Evolutionary conservation across 106 monocot species (phyloP).

Genomic region (Dendrobium huoshanense): DNA sequence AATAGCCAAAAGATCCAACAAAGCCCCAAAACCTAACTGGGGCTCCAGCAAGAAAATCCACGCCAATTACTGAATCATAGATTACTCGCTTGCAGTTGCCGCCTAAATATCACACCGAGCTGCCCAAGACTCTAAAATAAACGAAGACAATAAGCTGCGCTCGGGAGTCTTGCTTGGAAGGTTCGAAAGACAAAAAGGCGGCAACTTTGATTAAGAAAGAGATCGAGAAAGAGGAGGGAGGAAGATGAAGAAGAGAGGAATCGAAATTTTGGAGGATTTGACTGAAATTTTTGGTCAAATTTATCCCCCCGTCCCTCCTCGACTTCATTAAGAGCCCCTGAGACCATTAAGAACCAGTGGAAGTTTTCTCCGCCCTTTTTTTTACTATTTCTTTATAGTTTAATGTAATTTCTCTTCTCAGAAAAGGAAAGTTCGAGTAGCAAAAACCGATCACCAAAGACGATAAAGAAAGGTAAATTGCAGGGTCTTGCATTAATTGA

Average conservation of each 20-base stretch:
- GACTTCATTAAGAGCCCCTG: background rate
- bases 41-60: background rate
- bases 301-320: slow-evolving; percentile 1
- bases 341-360: background rate
- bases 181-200: background rate
- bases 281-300: background rate
- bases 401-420: no score
- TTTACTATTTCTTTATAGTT: background rate
- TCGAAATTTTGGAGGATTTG: background rate
- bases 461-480: no score
- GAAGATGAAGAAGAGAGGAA: background rate
- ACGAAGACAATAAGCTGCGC: background rate
- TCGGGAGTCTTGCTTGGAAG: background rate
- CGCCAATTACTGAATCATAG: background rate
- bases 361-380: background rate
- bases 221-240: background rate
- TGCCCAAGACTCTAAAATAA: background rate
- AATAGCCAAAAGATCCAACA: background rate
- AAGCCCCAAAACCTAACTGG: background rate
- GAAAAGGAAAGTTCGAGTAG: no score
- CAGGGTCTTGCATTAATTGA: no score
- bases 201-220: background rate
- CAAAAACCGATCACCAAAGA: no score
- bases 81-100: background rate
- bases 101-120: no score